Conservation (phyloP, 1,284 basidiomycete species). For the Porphyrellus sp. region DNA sequence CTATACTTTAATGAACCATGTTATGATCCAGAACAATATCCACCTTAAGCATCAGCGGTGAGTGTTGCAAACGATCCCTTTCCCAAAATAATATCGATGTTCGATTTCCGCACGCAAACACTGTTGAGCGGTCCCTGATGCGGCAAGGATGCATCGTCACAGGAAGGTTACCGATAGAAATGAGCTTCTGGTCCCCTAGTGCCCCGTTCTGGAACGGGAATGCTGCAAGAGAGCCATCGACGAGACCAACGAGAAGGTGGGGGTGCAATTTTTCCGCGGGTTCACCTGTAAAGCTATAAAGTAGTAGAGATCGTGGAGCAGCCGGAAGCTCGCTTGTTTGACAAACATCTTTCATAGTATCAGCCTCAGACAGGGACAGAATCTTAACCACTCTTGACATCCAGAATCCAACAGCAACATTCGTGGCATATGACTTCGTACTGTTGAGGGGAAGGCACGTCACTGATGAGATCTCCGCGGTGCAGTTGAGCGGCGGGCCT, state of each 20-base stretch:
- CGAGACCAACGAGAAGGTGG: conserved; percentile 75
- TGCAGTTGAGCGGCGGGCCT: conserved; percentile 15
- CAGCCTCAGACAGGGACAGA: conserved; percentile 39
- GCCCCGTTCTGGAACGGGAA: conserved; percentile 46
- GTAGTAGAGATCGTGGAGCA: conserved; percentile 68
- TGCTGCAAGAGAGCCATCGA: conserved; percentile 74
- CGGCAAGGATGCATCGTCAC: conserved; percentile 55
- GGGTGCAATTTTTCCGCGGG: conserved; percentile 40
- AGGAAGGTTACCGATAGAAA: conserved; percentile 68
- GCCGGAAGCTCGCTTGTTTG: conserved; percentile 49
- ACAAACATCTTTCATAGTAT: conserved; percentile 35
- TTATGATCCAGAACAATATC: conserved; percentile 14
- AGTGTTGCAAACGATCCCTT: conserved; percentile 61
- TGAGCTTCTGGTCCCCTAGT: conserved; percentile 53
- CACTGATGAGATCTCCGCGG: conserved; percentile 60
- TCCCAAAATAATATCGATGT: conserved; percentile 67
- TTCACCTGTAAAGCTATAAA: conserved; percentile 58
- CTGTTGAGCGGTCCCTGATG: conserved; percentile 48
- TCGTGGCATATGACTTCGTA: conserved; percentile 43
- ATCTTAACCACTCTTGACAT: conserved; percentile 62
- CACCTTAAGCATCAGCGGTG: conserved; percentile 75
- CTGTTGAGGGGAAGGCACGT: conserved; percentile 57
- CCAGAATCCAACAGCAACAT: conserved; percentile 78
- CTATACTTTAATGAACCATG: background rate
- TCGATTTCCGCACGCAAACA: conserved; percentile 66